Percentiles rank a stretch among this genome's conserved stretches.
phyloP scores from a whole-genome alignment of 805 yeast genomes.

The Candida stauntonica region DNA sequence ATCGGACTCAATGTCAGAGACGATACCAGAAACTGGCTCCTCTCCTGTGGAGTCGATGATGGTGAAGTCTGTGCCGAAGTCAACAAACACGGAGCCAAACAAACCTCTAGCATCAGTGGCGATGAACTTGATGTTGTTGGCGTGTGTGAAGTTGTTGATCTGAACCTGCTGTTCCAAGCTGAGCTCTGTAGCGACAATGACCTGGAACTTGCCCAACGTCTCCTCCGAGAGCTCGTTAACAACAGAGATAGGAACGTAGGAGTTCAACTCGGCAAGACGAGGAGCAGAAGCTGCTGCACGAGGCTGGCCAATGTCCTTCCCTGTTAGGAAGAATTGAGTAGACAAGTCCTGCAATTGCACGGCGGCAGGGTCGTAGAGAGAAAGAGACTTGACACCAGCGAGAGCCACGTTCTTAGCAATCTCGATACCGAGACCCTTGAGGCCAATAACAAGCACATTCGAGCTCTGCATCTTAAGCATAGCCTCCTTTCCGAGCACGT shows the following conservation, averaged over 20 bases:
- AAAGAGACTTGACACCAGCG: slow-evolving; percentile 93
- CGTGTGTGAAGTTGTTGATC: slow-evolving; percentile 73
- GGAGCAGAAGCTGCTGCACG: slow-evolving; percentile 71
- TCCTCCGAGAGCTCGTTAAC: slow-evolving; percentile 50
- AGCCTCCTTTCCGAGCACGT: slow-evolving; percentile 96
- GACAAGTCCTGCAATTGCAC: slow-evolving; percentile 71
- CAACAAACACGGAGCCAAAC: slow-evolving; percentile 85
- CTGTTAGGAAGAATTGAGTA: slow-evolving; percentile 79
- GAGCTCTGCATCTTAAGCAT: slow-evolving; percentile 96
- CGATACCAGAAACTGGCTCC: slow-evolving; percentile 82
- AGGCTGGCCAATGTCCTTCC: slow-evolving; percentile 67
- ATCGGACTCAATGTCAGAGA: slow-evolving; percentile 79
- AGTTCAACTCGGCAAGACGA: slow-evolving; percentile 76
- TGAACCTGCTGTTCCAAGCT: slow-evolving; percentile 69
- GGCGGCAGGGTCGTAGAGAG: slow-evolving; percentile 76
- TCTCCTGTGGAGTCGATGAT: slow-evolving; percentile 88
- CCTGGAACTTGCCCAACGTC: slow-evolving; percentile 59
- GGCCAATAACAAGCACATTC: slow-evolving; percentile 85
- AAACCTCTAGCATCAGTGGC: slow-evolving; percentile 81
- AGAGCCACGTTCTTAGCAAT: slow-evolving; percentile 94
- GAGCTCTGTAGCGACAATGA: slow-evolving; percentile 77
- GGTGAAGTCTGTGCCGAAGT: slow-evolving; percentile 77
- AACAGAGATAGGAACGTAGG: slow-evolving; percentile 82
- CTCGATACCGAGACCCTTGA: slow-evolving; percentile 91
- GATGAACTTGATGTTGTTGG: slow-evolving; percentile 70